A percentile compares a stretch with the other conserved stretches of the same genome.
Conservation (phyloP, 257 asterid genomes). For the Primulina eburnea region DNA sequence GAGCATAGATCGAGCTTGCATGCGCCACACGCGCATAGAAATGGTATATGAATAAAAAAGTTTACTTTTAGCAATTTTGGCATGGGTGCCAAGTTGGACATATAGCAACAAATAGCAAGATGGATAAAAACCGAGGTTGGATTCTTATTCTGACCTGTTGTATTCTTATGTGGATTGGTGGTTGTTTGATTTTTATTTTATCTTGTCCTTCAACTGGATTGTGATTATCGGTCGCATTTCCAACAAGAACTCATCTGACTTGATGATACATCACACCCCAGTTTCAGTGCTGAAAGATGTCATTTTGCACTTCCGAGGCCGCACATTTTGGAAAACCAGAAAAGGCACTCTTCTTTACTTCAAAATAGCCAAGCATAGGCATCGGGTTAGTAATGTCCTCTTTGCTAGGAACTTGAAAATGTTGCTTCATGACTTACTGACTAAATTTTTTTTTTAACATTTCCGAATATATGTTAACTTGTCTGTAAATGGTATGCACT, state of each 20-base stretch:
- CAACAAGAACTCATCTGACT: conserved; percentile 44
- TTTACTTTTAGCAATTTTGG: neutral
- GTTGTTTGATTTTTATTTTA: neutral
- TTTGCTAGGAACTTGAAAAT: conserved; percentile 4
- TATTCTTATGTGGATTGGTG: neutral
- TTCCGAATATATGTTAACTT: too few relatives aligned
- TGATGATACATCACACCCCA: conserved; percentile 72
- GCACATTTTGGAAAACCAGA: conserved; percentile 50
- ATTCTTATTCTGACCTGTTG: neutral
- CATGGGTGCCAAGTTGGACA: neutral
- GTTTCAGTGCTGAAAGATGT: conserved; percentile 92
- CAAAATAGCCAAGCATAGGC: conserved; percentile 97
- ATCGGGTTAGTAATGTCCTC: conserved; percentile 60
- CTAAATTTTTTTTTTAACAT: neutral
- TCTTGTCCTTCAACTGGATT: conserved; percentile 7
- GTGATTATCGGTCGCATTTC: conserved; percentile 19
- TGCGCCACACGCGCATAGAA: neutral
- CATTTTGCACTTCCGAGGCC: conserved; percentile 79
- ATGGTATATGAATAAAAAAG: conserved; percentile 6
- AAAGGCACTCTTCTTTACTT: conserved; percentile 77
- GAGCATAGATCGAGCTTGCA: conserved; percentile 1
- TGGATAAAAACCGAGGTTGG: neutral
- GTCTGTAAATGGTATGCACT: neutral
- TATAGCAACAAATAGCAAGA: neutral
- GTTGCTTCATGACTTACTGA: neutral